These are phyloP conservation scores for Elsinoe fawcettii DNA, from an alignment of 2,329 filamentous ascomycete species.

Conservation along the genomic window DNA sequence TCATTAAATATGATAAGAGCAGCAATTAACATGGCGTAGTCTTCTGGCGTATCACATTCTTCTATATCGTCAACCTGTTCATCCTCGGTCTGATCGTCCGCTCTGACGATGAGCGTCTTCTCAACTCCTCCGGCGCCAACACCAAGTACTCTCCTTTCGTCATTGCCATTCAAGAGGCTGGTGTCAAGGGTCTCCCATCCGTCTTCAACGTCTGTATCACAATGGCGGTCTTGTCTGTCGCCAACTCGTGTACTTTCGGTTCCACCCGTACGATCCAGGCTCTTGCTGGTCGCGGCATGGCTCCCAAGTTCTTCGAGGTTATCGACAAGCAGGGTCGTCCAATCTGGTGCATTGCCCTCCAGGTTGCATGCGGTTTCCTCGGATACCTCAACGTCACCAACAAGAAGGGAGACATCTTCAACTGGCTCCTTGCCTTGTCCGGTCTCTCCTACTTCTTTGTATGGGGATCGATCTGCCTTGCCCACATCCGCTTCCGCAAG, in stretches of 20 bases:
- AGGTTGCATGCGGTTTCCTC: constrained; percentile 61
- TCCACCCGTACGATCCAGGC: constrained; percentile 51
- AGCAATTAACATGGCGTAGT: constrained; percentile 6
- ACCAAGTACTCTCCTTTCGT: constrained; percentile 55
- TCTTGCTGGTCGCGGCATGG: constrained; percentile 48
- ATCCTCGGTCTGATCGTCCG: constrained; percentile 22
- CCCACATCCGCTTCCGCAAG: constrained; percentile 78
- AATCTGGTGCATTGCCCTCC: constrained; percentile 59
- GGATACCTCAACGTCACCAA: constrained; percentile 60
- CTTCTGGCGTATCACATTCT: constrained; percentile 23
- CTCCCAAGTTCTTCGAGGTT: constrained; percentile 67
- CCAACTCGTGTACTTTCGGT: constrained; percentile 50
- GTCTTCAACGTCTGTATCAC: constrained; percentile 60
- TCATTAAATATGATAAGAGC: too few species aligned
- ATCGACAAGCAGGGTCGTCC: constrained; percentile 78
- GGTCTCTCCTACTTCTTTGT: constrained; percentile 66
- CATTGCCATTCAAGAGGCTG: constrained; percentile 52
- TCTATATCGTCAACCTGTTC: constrained; percentile 22
- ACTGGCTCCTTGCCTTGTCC: constrained; percentile 67
- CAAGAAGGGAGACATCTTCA: constrained; percentile 55
- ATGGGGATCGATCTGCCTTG: constrained; percentile 73
- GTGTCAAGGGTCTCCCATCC: constrained; percentile 50
- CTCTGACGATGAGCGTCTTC: constrained; percentile 24
- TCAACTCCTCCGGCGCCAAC: constrained; percentile 28
- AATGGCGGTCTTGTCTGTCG: constrained; percentile 50